These are phyloP conservation scores for Camelina laxa DNA, from an alignment of 345 rosid genomes.

Conservation along the genomic window DNA sequence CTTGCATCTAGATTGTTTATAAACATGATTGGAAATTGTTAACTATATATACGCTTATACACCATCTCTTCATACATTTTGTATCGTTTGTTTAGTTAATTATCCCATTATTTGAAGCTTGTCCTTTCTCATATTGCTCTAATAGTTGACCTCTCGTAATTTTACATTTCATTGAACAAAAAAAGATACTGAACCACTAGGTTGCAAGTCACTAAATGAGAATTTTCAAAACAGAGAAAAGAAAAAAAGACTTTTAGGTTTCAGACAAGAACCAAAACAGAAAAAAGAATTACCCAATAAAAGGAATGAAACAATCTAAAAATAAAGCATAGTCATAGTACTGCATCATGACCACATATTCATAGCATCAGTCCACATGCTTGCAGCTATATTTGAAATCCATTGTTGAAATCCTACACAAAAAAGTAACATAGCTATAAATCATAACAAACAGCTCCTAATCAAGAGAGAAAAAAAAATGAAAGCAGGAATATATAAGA, in stretches of 20 bases:
- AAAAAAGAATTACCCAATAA: no score
- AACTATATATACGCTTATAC: background rate
- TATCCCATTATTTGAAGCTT: constrained; percentile 16
- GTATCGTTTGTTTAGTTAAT: constrained; percentile 4
- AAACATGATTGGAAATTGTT: background rate
- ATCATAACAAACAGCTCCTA: no score
- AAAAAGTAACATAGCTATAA: background rate
- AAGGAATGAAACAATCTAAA: no score
- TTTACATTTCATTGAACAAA: constrained; percentile 15
- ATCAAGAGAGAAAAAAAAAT: no score
- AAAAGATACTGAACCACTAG: background rate
- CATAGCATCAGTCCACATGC: background rate
- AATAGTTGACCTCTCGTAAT: background rate
- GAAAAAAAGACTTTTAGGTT: no score
- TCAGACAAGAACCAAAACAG: no score
- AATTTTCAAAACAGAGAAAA: no score
- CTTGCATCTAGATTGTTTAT: background rate
- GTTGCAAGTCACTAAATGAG: background rate
- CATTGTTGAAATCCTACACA: background rate
- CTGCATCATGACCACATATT: background rate
- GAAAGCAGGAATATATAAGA: no score
- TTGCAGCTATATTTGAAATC: background rate
- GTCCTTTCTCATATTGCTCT: constrained; percentile 2
- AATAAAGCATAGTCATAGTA: background rate
- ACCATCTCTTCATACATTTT: constrained; percentile 4